phyloP scores from a whole-genome alignment of 768 basidiomycete genomes.

The Macrolepiota albuminosa region DNA sequence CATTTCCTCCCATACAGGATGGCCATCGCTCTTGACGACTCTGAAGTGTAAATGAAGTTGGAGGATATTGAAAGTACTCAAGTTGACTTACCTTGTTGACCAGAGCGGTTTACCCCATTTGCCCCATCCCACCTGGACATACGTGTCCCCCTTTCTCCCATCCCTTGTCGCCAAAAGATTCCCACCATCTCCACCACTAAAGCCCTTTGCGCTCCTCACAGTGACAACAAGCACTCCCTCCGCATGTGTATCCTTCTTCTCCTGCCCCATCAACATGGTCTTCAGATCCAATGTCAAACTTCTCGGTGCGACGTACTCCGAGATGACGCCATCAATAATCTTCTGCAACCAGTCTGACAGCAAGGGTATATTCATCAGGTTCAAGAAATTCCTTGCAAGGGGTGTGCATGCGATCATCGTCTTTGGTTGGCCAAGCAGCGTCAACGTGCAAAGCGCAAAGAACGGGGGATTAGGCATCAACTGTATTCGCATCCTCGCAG shows the following conservation, averaged over 20 bases:
- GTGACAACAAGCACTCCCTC: conserved; percentile 64
- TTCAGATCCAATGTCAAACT: conserved; percentile 68
- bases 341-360: conserved; percentile 65
- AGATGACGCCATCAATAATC: conserved; percentile 57
- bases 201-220: conserved; percentile 54
- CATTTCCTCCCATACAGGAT: conserved; percentile 71
- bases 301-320: conserved; percentile 65
- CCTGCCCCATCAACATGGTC: conserved; percentile 53
- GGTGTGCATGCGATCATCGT: conserved; percentile 64
- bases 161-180: conserved; percentile 28
- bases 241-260: conserved; percentile 60
- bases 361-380: conserved; percentile 75
- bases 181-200: conserved; percentile 35
- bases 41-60: conserved; percentile 20
- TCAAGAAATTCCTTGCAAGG: conserved; percentile 56
- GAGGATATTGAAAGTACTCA: not conserved
- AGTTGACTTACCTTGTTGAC: conserved; percentile 44
- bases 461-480: conserved; percentile 72
- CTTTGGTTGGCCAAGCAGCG: conserved; percentile 67
- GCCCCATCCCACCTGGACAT: conserved; percentile 64
- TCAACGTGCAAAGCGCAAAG: conserved; percentile 41
- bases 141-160: conserved; percentile 40
- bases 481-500: conserved; percentile 63
- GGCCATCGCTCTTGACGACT: conserved; percentile 57
- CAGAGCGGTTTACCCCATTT: conserved; percentile 61